These are phyloP conservation scores for Calocybe gangraenosa DNA, from an alignment of 768 basidiomycete species.

Conservation along the genomic window DNA sequence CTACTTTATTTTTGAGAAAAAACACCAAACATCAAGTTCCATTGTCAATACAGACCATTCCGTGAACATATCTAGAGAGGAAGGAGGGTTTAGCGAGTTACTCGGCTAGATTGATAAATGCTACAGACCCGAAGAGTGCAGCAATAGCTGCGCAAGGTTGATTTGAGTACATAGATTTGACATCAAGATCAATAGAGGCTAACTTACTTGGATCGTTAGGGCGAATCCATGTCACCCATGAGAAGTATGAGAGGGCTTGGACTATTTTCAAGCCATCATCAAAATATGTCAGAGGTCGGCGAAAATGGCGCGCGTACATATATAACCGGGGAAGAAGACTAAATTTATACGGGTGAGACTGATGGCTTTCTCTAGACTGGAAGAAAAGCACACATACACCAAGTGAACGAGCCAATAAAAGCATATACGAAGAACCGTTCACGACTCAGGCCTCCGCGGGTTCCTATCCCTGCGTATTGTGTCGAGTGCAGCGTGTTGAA, in stretches of 20 bases:
- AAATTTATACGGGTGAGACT: constrained; percentile 23
- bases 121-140: constrained; percentile 41
- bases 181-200: not conserved
- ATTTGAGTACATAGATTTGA: not conserved
- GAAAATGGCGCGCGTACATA: constrained; percentile 26
- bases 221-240: constrained; percentile 55
- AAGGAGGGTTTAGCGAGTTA: not conserved
- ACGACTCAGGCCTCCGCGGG: constrained; percentile 57
- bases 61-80: constrained; percentile 32
- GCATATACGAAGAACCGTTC: constrained; percentile 67
- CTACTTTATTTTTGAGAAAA: constrained; percentile 26
- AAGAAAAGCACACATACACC: constrained; percentile 41
- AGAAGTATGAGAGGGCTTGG: constrained; percentile 53
- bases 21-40: constrained; percentile 23
- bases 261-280: constrained; percentile 18
- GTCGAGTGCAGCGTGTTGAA: constrained; percentile 78
- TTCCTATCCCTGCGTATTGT: constrained; percentile 58
- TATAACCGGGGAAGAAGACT: constrained; percentile 37
- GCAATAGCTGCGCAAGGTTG: constrained; percentile 29
- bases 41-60: constrained; percentile 36
- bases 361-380: constrained; percentile 15
- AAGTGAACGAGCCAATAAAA: constrained; percentile 50
- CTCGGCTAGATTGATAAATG: not conserved
- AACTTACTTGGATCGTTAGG: constrained; percentile 43
- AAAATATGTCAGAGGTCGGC: not conserved